Conservation (phyloP, 2,329 filamentous ascomycete species). For the Cladobotryum protrusum region DNA sequence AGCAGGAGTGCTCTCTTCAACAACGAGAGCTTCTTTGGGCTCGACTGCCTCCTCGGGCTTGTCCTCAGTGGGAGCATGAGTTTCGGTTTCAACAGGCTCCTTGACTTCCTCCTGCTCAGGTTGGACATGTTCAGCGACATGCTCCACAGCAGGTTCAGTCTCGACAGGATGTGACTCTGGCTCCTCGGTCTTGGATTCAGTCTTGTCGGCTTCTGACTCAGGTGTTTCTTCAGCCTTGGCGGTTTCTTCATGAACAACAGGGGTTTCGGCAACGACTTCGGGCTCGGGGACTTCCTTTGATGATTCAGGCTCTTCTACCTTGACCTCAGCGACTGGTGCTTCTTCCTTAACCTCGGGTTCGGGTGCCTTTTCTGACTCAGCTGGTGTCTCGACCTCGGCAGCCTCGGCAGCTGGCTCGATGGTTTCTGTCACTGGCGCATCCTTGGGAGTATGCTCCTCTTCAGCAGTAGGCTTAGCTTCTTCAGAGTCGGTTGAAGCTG, state of each 20-base stretch:
- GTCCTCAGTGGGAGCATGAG: not conserved
- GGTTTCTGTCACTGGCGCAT: not conserved
- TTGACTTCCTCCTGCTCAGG: conserved; percentile 1
- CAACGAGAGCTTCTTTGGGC: not conserved
- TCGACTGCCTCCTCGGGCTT: not conserved
- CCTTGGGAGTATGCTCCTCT: not conserved
- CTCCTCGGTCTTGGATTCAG: conserved; percentile 1
- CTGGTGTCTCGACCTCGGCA: conserved; percentile 1
- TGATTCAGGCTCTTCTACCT: not conserved
- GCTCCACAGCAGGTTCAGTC: not conserved
- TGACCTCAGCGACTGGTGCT: not conserved
- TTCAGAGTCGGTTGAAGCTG: not conserved
- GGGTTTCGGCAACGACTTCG: not conserved
- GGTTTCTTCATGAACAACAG: conserved; percentile 2
- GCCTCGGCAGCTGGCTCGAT: conserved; percentile 2
- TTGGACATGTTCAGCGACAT: conserved; percentile 7
- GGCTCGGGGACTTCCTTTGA: not conserved
- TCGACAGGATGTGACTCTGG: not conserved
- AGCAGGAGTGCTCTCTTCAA: not conserved
- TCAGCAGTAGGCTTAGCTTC: not conserved
- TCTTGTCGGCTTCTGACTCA: not conserved
- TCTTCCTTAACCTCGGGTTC: conserved; percentile 2
- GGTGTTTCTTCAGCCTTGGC: conserved; percentile 11
- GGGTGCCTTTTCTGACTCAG: conserved; percentile 4
- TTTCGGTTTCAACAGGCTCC: not conserved